Evolutionary conservation across 2,329 filamentous ascomycete genomes (phyloP).

Genomic region (Paecilomyces fulvus): DNA sequence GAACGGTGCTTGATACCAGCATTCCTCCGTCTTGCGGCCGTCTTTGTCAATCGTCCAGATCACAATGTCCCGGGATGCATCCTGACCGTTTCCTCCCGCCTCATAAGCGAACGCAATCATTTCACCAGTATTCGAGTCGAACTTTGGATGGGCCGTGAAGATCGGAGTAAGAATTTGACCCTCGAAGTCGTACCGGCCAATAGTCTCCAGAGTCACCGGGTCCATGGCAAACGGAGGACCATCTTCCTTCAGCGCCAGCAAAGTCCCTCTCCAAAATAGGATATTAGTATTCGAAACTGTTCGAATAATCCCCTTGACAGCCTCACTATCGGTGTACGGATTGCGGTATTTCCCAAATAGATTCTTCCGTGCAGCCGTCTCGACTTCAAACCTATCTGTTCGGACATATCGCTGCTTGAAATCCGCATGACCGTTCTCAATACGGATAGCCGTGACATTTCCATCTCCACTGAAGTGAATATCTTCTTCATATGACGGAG

Average conservation of each 20-base stretch:
- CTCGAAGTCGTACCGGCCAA: conserved; percentile 43
- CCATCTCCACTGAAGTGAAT: conserved; percentile 42
- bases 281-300: conserved; percentile 53
- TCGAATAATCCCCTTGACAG: conserved; percentile 47
- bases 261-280: conserved; percentile 47
- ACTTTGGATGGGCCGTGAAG: conserved; percentile 47
- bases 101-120: conserved; percentile 47
- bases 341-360: conserved; percentile 52
- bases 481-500: conserved; percentile 48
- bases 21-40: conserved; percentile 40
- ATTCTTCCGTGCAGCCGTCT: conserved; percentile 27
- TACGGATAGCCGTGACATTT: conserved; percentile 34
- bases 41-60: conserved; percentile 40
- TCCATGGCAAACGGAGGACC: conserved; percentile 45
- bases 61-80: conserved; percentile 35
- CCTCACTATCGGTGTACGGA: conserved; percentile 42
- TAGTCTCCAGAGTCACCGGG: conserved; percentile 38
- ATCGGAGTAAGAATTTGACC: conserved; percentile 42
- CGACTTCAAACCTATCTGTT: conserved; percentile 34
- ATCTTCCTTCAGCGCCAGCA: conserved; percentile 38
- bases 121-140: conserved; percentile 44
- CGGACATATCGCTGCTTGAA: conserved; percentile 37
- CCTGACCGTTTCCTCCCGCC: conserved; percentile 32
- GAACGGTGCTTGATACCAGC: conserved; percentile 44
- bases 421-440: conserved; percentile 34